phyloP scores from a whole-genome alignment of 192 early-diverging fungal species.

The Allomyces javanicus region DNA sequence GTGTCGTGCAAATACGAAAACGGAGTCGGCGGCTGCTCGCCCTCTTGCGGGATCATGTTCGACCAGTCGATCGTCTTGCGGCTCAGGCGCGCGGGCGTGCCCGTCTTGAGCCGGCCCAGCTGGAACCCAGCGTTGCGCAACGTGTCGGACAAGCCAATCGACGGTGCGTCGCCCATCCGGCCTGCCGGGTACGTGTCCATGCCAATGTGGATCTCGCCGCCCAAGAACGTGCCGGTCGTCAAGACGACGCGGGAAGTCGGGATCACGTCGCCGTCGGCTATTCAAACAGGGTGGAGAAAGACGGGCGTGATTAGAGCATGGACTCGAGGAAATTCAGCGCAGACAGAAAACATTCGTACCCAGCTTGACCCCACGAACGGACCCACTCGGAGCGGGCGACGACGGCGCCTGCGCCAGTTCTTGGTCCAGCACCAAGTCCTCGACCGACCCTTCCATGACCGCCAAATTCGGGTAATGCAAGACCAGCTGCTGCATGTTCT shows the following conservation, averaged over 20 bases:
- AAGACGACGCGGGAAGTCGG: slow-evolving; percentile 49
- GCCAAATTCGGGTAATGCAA: slow-evolving; percentile 45
- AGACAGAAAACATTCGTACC: slow-evolving; percentile 14
- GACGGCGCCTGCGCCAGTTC: slow-evolving; percentile 2
- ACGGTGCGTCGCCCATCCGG: slow-evolving; percentile 49
- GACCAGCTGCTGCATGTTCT: slow-evolving; percentile 43
- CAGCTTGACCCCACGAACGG: slow-evolving; percentile 31
- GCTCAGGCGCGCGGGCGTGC: slow-evolving; percentile 57
- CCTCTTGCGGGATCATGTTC: slow-evolving; percentile 36
- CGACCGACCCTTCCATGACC: slow-evolving; percentile 44
- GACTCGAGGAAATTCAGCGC: not conserved
- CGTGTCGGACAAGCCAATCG: slow-evolving; percentile 53
- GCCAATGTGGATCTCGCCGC: slow-evolving; percentile 67
- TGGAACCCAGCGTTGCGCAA: slow-evolving; percentile 50
- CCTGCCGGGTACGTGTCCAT: slow-evolving; percentile 46
- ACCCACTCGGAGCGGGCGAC: slow-evolving; percentile 8
- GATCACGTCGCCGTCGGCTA: slow-evolving; percentile 42
- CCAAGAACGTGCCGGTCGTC: slow-evolving; percentile 62
- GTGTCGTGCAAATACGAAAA: slow-evolving; percentile 55
- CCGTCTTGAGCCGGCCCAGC: slow-evolving; percentile 65
- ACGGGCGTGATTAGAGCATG: not conserved
- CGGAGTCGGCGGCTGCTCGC: slow-evolving; percentile 47
- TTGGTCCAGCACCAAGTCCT: slow-evolving; percentile 35
- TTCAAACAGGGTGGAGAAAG: not conserved
- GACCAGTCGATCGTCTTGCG: slow-evolving; percentile 56